Base-by-base conservation (phyloP, 768 basidiomycete genomes). In the Russula earlei region DNA sequence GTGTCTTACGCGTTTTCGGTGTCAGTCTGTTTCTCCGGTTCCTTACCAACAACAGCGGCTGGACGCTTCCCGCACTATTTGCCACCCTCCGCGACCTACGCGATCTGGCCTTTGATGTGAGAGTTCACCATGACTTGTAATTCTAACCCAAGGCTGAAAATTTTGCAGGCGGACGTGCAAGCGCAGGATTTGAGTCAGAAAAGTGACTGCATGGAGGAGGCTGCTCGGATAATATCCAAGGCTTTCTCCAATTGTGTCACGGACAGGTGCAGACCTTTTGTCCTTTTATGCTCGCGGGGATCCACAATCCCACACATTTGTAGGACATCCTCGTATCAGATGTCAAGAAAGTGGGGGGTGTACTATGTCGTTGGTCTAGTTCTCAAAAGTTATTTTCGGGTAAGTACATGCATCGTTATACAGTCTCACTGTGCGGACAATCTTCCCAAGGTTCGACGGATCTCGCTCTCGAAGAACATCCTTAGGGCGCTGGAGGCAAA, bases 381-480 rank as follows among this genome's bases (percentile, higher is more conserved):
- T 53, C 72, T 99, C 69, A 98, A 98, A 69, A 87, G 83, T 46
- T 98, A 98, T 72, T 97, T 98, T 77, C 83, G 85, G 63, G 94
- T 83, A 70, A 68, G 85, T 75, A 27, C 33, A 17, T 9, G 17
- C 40, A 25, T 54, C 2, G n/a, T 14, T 34, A 43, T 22, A 25
- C 33, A 36, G 19, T 1, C 34, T 49, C 5, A 14, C 24, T 38
- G 22, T 19, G 24, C 48, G 11, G 31, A 48, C 17, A n/a, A 45
- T 31, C 14, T 14, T 52, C 49, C 24, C 33, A 64, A 95, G 94
- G 82, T 97, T 48, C 89, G 90, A 70, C 80, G 87, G 54, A 94
- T 96, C 68, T 89, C 91, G 1, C 74, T 98, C 15, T 85, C 91
- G 19, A 91, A 91, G 70, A 97, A 91, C 64, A 85, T 99, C 54